Evolutionary conservation across 2,329 filamentous ascomycete species (phyloP).

Genomic region (Calonectria hawksworthii): DNA sequence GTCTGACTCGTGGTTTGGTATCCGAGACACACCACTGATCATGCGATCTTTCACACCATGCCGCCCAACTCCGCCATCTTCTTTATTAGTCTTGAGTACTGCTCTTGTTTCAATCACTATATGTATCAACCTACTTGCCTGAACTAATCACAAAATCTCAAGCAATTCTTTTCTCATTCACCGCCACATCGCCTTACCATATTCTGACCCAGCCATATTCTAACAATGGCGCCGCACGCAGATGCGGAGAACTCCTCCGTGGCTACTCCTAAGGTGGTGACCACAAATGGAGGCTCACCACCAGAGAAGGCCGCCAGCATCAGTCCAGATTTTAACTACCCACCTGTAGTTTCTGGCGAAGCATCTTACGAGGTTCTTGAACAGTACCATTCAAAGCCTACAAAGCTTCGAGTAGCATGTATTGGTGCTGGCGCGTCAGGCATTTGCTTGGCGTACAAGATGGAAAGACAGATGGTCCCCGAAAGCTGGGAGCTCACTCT

Average conservation of each 20-base stretch:
- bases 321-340: constrained; percentile 44
- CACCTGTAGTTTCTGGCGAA: constrained; percentile 36
- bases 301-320: constrained; percentile 19
- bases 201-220: background rate
- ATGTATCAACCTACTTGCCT: constrained; percentile 6
- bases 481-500: constrained; percentile 48
- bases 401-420: constrained; percentile 49
- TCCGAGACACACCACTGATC: constrained; percentile 25
- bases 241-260: constrained; percentile 9
- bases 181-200: background rate
- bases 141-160: background rate
- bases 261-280: constrained; percentile 19
- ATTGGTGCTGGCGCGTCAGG: constrained; percentile 49
- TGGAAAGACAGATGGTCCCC: constrained; percentile 46
- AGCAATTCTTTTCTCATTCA: background rate
- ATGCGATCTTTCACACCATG: constrained; percentile 10
- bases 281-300: constrained; percentile 15
- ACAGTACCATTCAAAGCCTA: constrained; percentile 53
- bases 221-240: constrained; percentile 31
- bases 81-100: background rate
- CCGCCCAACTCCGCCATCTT: background rate
- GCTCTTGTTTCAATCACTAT: constrained; percentile 5
- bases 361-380: constrained; percentile 46
- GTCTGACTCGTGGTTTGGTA: constrained; percentile 24
- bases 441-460: constrained; percentile 48